Evolutionary conservation across 768 basidiomycete species (phyloP), one percentile per base, ranked within the genome.

Genomic region (Pleurotus eryngii): DNA sequence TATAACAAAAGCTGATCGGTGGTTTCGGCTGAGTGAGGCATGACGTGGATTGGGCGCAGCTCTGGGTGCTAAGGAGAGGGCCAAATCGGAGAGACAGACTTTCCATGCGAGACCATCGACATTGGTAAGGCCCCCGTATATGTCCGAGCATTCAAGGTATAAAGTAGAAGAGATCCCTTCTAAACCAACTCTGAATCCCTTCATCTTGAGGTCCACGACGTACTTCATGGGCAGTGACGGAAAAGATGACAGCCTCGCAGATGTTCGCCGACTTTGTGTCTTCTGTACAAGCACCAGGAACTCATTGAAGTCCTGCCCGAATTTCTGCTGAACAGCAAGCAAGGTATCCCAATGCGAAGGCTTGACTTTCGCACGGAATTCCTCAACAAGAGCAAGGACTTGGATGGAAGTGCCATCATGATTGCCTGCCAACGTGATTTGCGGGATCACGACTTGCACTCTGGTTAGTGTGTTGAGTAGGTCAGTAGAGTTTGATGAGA

Each of bases 261-360:
- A 58, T 24, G 65, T 47, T 46, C 53, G 62, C 42, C 61, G 70
- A 6, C 56, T 60, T 24, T 83, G 82, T 9, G 81, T 87, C 65
- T 89, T 79, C 60, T 82, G 81, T 30, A 91, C 76, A 49, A 94
- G 68, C 5, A 78, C 71, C 11, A 94, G 70, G 24, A 94, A 75
- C 58, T 95, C 92, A 60, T 89, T 87, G 70, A 94, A 90, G 70
- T 95, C 92, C 64, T 89, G 87, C 5, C 90, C 92, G 57, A 94
- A 94, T 65, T 93, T 93, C 61, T 91, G 89, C 65, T 93, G 92
- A 7, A 95, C 88, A 4, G 81, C 82, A 2, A 95, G 78, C 3
- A 94, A 69, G 4, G 88, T 90, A 65, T 95, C 93, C 84, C 90
- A 87, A 63, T 93, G 86, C 0, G 84, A 82, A 4, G 90, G 89